Evolutionary conservation across 805 yeast genomes (phyloP), one percentile per base, ranked within the genome.

Genomic region (Pichia californica): DNA sequence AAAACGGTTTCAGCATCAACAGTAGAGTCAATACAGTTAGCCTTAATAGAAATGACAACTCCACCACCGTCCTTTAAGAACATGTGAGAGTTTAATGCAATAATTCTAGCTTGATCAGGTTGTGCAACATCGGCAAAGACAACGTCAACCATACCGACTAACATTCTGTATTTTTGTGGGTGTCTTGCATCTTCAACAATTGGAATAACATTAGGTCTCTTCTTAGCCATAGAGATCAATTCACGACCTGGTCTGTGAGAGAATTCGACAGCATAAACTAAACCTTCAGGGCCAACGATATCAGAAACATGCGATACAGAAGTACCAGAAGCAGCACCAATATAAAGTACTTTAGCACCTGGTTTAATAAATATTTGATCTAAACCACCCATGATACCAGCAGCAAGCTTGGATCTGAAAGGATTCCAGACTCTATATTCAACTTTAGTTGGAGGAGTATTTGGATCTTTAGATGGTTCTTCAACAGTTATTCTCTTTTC

Each of bases 351-450:
- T 76, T 93, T 93, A 74, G 86, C 88, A 64, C 99, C 99, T 62
- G 99, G 99, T 45, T 86, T 94, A 70, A 93, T 85, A 76, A 88
- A 94, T 58, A 93, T 72, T 73, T 93, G 97, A 67, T 91, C 99
- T 57, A 93, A 73, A 84, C 99, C 99, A 73, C 99, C 99, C 88
- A 93, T 86, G 56, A 93, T 87, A 85, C 99, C 99, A 51, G 99
- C 99, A 66, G 99, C 99, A 74, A 93, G 76, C 79, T 93, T 93
- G 48, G 98, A 91, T 82, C 99, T 85, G 85, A 93, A 93, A 52
- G 99, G 99, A 73, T 93, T 93, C 99, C 99, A 93, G 56, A 93
- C 99, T 79, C 99, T 89, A 82, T 93, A 93, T 76, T 93, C 99
- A 50, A 81, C 78, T 77, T 93, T 93, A 62, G 97, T 88, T 54